Conservation (phyloP, 1,284 basidiomycete species). For the Apiotrichum siamense region DNA sequence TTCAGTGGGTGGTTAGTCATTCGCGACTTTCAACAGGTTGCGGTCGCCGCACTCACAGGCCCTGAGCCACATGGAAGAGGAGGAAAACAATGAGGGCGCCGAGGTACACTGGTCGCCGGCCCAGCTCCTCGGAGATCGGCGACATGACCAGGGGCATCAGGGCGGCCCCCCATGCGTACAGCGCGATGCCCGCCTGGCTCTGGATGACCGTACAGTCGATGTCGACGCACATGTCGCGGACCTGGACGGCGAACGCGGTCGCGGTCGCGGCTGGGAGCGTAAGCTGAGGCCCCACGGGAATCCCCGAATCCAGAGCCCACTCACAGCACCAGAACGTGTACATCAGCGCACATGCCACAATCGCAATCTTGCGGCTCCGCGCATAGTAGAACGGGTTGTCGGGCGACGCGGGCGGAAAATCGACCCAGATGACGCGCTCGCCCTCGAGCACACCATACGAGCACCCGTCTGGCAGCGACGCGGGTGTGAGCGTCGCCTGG, state of each 20-base stretch:
- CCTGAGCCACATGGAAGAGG: conserved; percentile 58
- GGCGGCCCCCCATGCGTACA: conserved; percentile 54
- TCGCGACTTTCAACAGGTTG: too few species aligned
- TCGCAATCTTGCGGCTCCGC: conserved; percentile 54
- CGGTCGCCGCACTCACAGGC: conserved; percentile 52
- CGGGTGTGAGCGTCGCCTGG: too few species aligned
- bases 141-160: conserved; percentile 64
- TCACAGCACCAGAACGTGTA: conserved; percentile 56
- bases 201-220: conserved; percentile 57
- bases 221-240: conserved; percentile 60
- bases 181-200: conserved; percentile 57
- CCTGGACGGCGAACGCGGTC: conserved; percentile 56
- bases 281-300: background rate
- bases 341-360: conserved; percentile 57
- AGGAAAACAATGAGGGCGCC: conserved; percentile 56
- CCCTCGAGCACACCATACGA: conserved; percentile 1
- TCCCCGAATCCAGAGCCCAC: too few species aligned
- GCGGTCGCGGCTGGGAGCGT: conserved; percentile 51
- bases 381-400: conserved; percentile 58
- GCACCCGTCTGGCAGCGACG: too few species aligned
- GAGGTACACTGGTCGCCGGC: conserved; percentile 63
- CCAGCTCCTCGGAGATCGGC: conserved; percentile 71
- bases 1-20: conserved; percentile 24
- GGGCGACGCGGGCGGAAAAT: conserved; percentile 54
- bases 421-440: conserved; percentile 51